phyloP scores from a whole-genome alignment of 306 rosid genomes.

The Leucaena leucocephala region DNA sequence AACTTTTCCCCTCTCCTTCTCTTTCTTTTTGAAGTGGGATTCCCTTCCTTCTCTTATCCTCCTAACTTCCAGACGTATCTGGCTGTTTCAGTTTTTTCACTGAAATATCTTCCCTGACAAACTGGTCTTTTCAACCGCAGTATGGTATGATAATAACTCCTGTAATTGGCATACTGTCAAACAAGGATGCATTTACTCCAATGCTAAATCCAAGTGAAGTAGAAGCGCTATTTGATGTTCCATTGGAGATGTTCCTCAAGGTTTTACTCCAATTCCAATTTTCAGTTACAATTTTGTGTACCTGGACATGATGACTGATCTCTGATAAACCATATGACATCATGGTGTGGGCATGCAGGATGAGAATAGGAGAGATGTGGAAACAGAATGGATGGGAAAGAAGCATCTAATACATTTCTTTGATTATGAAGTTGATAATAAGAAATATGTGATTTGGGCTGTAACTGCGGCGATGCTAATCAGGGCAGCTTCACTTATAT shows the following conservation, averaged over 20 bases:
- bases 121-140: constrained; percentile 44
- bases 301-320: neutral
- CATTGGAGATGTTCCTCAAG: constrained; percentile 92
- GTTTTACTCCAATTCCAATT: constrained; percentile 40
- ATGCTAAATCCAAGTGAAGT: constrained; percentile 72
- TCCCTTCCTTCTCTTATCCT: neutral
- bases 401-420: constrained; percentile 68
- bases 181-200: constrained; percentile 72
- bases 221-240: constrained; percentile 77
- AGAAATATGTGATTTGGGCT: constrained; percentile 81
- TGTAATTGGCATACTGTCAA: constrained; percentile 67
- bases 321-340: constrained; percentile 27
- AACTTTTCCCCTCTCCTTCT: neutral
- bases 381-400: constrained; percentile 74
- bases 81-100: neutral
- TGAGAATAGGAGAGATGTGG: constrained; percentile 75
- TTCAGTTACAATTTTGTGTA: constrained; percentile 15
- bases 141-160: constrained; percentile 68
- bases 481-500: constrained; percentile 59
- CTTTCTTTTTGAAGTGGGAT: neutral
- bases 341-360: constrained; percentile 54
- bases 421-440: constrained; percentile 54
- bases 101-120: constrained; percentile 15
- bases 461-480: constrained; percentile 85
- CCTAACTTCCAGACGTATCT: neutral